A percentile compares a stretch with the other conserved stretches of the same genome.
Evolutionary conservation across 2,329 filamentous ascomycete genomes (phyloP).

Genomic region (Apiospora malaysiana): DNA sequence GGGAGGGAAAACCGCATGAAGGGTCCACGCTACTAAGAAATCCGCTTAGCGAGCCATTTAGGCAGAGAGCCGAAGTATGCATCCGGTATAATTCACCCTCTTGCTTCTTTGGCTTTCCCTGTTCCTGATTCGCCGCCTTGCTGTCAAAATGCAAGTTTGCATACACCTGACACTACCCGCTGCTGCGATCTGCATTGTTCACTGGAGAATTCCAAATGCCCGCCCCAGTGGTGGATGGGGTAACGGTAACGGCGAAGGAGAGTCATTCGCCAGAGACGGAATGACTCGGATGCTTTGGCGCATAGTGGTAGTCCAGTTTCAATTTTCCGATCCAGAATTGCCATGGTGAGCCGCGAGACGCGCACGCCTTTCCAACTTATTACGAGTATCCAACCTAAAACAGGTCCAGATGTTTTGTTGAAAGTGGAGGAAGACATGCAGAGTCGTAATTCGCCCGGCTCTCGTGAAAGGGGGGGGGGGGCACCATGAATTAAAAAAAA

Average conservation of each 20-base stretch:
- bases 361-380: background rate
- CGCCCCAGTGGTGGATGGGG: slow-evolving; percentile 7
- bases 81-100: background rate
- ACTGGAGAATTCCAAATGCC: slow-evolving; percentile 11
- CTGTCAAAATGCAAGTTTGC: slow-evolving; percentile 1
- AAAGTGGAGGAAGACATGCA: background rate
- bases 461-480: background rate
- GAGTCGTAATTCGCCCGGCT: background rate
- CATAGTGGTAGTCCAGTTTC: slow-evolving; percentile 2
- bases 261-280: slow-evolving; percentile 2
- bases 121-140: slow-evolving; percentile 7
- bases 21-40: background rate
- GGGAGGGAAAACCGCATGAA: background rate
- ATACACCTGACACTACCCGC: slow-evolving; percentile 10
- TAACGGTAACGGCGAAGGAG: background rate
- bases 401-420: slow-evolving; percentile 13
- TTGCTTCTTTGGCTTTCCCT: background rate
- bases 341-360: slow-evolving; percentile 2
- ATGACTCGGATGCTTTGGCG: background rate
- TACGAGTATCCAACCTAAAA: slow-evolving; percentile 6
- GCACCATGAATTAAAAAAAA: too few species aligned
- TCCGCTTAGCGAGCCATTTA: background rate
- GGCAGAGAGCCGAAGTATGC: background rate
- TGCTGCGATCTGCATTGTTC: slow-evolving; percentile 1
- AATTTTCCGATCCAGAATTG: slow-evolving; percentile 15